These are phyloP conservation scores for Phaffia rhodozyma DNA, from an alignment of 1,284 basidiomycete genomes.

Conservation along the genomic window DNA sequence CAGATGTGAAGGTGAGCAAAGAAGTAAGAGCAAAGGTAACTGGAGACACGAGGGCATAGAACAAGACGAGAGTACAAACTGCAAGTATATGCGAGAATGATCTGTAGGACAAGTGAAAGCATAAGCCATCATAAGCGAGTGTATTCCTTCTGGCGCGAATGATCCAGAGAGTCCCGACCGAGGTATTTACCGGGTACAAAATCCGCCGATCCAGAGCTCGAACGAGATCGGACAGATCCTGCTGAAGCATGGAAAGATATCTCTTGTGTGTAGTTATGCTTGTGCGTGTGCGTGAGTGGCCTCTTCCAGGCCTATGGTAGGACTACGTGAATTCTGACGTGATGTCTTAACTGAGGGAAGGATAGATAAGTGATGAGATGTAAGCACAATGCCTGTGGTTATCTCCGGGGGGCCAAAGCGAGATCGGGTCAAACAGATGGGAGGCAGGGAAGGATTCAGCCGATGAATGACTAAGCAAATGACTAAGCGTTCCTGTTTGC, in stretches of 20 bases:
- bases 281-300: not conserved
- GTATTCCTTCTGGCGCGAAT: not conserved
- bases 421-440: too few relatives aligned
- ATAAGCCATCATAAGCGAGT: not conserved
- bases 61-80: not conserved
- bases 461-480: too few relatives aligned
- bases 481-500: too few relatives aligned
- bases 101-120: not conserved
- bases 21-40: not conserved
- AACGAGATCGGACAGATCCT: not conserved
- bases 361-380: not conserved
- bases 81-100: slow-evolving; percentile 2
- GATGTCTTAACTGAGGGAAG: not conserved
- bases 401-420: too few relatives aligned
- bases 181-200: slow-evolving; percentile 3
- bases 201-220: slow-evolving; percentile 7
- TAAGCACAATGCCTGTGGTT: too few relatives aligned
- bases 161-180: too few relatives aligned
- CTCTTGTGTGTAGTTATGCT: not conserved
- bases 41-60: not conserved
- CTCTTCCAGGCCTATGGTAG: too few relatives aligned
- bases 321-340: too few relatives aligned
- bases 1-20: too few relatives aligned
- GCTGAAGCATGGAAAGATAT: not conserved
- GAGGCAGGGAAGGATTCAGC: too few relatives aligned